Evolutionary conservation across 208 protist genomes (phyloP), one percentile per base, ranked within the genome.

Genomic region (Trypanosoma mega): DNA sequence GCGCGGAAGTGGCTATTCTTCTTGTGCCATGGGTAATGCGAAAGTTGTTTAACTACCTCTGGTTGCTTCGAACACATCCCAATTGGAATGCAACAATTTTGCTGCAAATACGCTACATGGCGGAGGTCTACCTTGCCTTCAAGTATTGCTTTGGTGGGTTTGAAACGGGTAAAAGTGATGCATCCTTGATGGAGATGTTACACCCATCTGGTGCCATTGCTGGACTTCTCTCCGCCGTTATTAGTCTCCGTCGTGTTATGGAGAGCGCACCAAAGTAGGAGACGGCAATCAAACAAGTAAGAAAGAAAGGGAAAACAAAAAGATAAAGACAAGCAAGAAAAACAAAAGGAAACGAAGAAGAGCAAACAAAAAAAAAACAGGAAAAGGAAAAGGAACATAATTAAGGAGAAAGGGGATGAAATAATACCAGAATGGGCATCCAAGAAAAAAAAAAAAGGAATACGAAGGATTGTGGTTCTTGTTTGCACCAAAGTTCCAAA

Each of bases 81-180:
- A 94, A 94, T 62, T 75, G 73, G 60, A 78, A 67, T 9, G 73
- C 76, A 8, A 90, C 85, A 23, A 45, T 94, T 52, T 65, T 91
- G 45, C 59, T 94, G 41, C 73, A 94, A 62, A 52, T 78, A n/a
- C 82, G 85, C 59, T 94, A 86, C 59, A 50, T 90, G 50, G 72
- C 76, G 16, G 85, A 94, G 75, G 50, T 91, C 0, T 92, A 78
- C 58, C 74, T 94, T 36, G 56, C 87, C 12, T 87, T 80, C 53
- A 85, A 85, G 68, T 94, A 92, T 68, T 90, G 80, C 68, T 86
- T 92, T 60, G 78, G 84, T 14, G 63, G 55, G 53, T 92, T 82
- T 54, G 87, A 94, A 56, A 68, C 72, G 26, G 73, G 67, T 39
- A 48, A 41, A 30, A 50, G 55, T 24, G 87, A 94, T 63, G 82